Base-by-base conservation (phyloP, 345 rosid genomes). In the Psidium friedrichsthalianum region DNA sequence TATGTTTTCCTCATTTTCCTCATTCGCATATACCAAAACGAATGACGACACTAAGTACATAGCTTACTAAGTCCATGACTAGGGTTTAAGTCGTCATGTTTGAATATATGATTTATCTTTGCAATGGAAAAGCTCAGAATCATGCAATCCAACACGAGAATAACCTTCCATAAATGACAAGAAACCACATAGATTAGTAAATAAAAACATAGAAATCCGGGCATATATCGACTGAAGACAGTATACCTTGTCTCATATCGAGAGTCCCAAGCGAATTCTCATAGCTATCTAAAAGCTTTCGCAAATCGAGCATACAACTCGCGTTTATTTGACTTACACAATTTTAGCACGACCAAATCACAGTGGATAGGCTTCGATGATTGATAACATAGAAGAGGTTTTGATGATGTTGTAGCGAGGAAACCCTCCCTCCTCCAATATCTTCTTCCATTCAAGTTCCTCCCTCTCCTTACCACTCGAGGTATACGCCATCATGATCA, bases 351-450 rank as follows among this genome's bases (percentile, higher is more conserved):
- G 11, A 29, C 10, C 42, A 61, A 27, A 32, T 64, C 12, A 32
- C 24, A 32, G 12, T 0, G 86, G 88, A 47, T 47, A 83, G 56
- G 90, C 90, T 86, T 83, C 92, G 11, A 91, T 86, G 20, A 89
- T 85, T 29, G 85, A 88, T 1, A 82, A 84, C 51, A 85, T 44
- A 42, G 86, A 57, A 36, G 84, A 81, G 55, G 87, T 85, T 12
- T 84, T 85, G 85, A 87, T 90, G 74, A 91, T 85, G 25, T 83
- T 85, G 87, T 86, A 88, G 7, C 83, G 88, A 78, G 80, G 91
- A 76, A 88, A 89, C 22, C 93, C 90, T 42, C 88, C 91, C 56
- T 86, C 87, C 85, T 51, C 83, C 22, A 91, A 57, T 32, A 90
- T 5, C 36, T 88, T 87, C 76, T 86, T 88, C 91, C 91, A 89